A percentile compares a stretch with the other conserved stretches of the same genome.
Conservation (phyloP, 2,329 filamentous ascomycete genomes). For the Ophiocordyceps camponoti-floridani region DNA sequence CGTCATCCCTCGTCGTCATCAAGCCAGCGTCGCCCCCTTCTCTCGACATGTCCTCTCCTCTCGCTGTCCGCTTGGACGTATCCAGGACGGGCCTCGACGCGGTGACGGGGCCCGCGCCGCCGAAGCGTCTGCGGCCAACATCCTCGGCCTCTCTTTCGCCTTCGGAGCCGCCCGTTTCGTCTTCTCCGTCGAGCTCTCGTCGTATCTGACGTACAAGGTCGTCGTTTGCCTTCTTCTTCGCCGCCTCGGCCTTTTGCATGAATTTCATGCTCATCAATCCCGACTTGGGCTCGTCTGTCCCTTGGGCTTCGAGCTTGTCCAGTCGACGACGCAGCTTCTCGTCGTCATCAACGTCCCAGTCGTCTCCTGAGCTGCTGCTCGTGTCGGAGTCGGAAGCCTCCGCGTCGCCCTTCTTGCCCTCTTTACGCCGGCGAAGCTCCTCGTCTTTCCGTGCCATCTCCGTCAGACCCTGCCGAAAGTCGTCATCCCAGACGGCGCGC, state of each 20-base stretch:
- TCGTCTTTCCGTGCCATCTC: constrained; percentile 74
- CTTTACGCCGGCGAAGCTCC: constrained; percentile 62
- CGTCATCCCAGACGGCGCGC: constrained; percentile 74
- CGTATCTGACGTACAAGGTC: constrained; percentile 53
- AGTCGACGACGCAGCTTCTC: constrained; percentile 24
- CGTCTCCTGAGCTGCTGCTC: constrained; percentile 38
- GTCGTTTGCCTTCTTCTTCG: constrained; percentile 64
- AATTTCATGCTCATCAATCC: constrained; percentile 77
- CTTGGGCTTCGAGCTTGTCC: constrained; percentile 22
- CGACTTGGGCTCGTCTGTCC: constrained; percentile 37
- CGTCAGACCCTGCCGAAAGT: constrained; percentile 57
- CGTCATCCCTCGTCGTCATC: background rate
- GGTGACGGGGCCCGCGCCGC: constrained; percentile 21
- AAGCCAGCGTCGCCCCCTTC: background rate
- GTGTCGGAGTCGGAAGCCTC: constrained; percentile 33
- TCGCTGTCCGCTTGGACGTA: constrained; percentile 7
- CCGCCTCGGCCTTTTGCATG: constrained; percentile 77
- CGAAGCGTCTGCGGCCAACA: constrained; percentile 55
- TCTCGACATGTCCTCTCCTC: background rate
- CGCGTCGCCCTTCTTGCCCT: constrained; percentile 40
- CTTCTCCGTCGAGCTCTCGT: constrained; percentile 47
- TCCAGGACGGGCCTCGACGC: constrained; percentile 13
- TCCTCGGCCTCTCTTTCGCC: constrained; percentile 34
- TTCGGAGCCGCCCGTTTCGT: constrained; percentile 28
- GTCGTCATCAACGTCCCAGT: constrained; percentile 30